Evolutionary conservation across 2,329 filamentous ascomycete genomes (phyloP).

Genomic region (Ophiocordyceps camponoti-rufipedis): DNA sequence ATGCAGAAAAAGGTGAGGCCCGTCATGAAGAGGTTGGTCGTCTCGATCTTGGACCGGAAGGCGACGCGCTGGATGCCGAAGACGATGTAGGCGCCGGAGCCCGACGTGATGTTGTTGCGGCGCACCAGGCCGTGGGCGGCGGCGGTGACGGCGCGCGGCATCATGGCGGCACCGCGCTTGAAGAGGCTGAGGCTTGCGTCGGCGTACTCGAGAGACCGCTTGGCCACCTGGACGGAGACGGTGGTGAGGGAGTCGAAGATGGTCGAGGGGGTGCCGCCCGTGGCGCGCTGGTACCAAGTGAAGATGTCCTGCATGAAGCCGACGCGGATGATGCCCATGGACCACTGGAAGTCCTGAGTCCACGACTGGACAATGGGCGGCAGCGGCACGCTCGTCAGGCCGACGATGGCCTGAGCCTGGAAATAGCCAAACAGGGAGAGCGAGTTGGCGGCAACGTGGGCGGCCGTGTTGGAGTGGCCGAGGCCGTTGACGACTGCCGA

Average conservation of each 20-base stretch:
- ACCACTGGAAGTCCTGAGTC: conserved; percentile 98
- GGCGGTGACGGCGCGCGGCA: conserved; percentile 19
- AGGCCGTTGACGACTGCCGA: conserved; percentile 81
- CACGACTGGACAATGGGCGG: conserved; percentile 81
- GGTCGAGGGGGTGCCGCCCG: conserved; percentile 67
- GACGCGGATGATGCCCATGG: conserved; percentile 83
- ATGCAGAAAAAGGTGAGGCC: conserved; percentile 77
- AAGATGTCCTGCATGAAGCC: conserved; percentile 77
- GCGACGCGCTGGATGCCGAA: conserved; percentile 79
- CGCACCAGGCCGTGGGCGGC: conserved; percentile 24
- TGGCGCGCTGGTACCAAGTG: conserved; percentile 91
- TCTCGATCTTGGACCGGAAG: conserved; percentile 58
- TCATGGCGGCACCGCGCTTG: conserved; percentile 35
- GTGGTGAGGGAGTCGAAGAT: conserved; percentile 56
- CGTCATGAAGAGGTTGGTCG: conserved; percentile 86
- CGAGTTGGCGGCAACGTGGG: conserved; percentile 84
- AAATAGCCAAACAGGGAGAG: conserved; percentile 91
- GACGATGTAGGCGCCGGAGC: conserved; percentile 41
- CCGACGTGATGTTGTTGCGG: conserved; percentile 33
- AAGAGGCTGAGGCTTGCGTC: conserved; percentile 22
- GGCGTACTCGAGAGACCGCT: conserved; percentile 26
- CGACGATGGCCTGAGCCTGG: conserved; percentile 83
- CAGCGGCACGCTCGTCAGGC: conserved; percentile 61
- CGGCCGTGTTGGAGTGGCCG: conserved; percentile 83
- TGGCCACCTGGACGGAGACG: conserved; percentile 72